phyloP scores from a whole-genome alignment of 768 basidiomycete species.

The Dioszegia hungarica region DNA sequence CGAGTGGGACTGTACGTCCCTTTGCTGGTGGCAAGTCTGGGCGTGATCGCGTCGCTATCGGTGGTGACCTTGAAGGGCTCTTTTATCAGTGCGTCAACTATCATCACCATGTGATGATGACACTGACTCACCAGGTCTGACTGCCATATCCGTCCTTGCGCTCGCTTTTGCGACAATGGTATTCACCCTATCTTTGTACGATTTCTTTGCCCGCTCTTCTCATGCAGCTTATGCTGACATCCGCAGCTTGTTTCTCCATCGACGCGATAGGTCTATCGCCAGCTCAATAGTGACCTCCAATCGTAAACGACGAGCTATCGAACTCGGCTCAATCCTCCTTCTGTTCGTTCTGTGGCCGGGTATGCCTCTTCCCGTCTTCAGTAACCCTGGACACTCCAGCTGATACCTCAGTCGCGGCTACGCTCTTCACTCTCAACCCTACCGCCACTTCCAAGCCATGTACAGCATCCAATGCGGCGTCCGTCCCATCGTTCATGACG shows the following conservation, averaged over 20 bases:
- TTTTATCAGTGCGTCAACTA: not conserved
- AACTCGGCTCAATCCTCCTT: slow-evolving; percentile 19
- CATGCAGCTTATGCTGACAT: too few relatives aligned
- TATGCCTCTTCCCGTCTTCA: slow-evolving; percentile 5
- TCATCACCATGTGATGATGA: too few relatives aligned
- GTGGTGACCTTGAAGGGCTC: slow-evolving; percentile 9
- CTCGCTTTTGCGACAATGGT: slow-evolving; percentile 1
- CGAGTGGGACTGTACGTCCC: slow-evolving; percentile 28
- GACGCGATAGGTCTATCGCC: too few relatives aligned
- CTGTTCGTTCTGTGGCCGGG: slow-evolving; percentile 39
- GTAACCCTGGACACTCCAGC: not conserved
- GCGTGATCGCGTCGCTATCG: not conserved
- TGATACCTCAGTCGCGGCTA: slow-evolving; percentile 19
- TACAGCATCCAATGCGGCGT: not conserved
- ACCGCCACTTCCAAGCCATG: slow-evolving; percentile 31
- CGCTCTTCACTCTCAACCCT: slow-evolving; percentile 37
- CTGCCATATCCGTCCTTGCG: slow-evolving; percentile 8
- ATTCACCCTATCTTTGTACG: slow-evolving; percentile 13
- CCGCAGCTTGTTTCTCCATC: not conserved
- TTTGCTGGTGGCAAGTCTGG: slow-evolving; percentile 3
- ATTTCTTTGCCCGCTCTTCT: too few relatives aligned
- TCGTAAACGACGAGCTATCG: slow-evolving; percentile 16
- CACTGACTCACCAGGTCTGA: not conserved
- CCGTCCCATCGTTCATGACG: not conserved
- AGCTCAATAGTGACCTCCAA: not conserved